A percentile compares a stretch with the other conserved stretches of the same genome.
phyloP scores from a whole-genome alignment of 495 filamentous ascomycete species.

The Entonaema liquescens region DNA sequence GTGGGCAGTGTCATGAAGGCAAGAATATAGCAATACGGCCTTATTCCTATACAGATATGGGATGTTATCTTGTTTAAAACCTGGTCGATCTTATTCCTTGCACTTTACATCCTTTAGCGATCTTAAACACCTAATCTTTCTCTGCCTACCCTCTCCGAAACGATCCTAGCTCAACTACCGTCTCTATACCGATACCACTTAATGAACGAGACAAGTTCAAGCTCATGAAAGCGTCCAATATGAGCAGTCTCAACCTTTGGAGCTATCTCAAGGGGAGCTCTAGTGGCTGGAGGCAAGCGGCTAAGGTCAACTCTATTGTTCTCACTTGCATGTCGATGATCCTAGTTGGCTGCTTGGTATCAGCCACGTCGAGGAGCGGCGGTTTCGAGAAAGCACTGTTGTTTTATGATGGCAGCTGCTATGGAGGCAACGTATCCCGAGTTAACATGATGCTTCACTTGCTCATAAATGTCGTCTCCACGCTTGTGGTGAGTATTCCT shows the following conservation, averaged over 20 bases:
- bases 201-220: not conserved
- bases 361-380: constrained; percentile 11
- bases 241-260: constrained; percentile 25
- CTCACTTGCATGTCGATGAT: constrained; percentile 29
- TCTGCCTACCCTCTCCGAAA: not conserved
- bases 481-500: constrained; percentile 37
- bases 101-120: not conserved
- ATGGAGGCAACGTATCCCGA: constrained; percentile 17
- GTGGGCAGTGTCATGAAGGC: not conserved
- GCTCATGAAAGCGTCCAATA: not conserved
- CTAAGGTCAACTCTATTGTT: constrained; percentile 36
- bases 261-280: not conserved
- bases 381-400: constrained; percentile 20
- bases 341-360: constrained; percentile 19
- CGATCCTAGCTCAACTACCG: not conserved
- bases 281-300: constrained; percentile 38
- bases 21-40: not conserved
- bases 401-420: constrained; percentile 30
- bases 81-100: no score
- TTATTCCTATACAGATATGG: not conserved
- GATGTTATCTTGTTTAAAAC: not conserved
- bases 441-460: constrained; percentile 36
- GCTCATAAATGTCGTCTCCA: constrained; percentile 36
- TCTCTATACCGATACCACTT: not conserved
- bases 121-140: not conserved